phyloP scores from a whole-genome alignment of 2,329 filamentous ascomycete genomes.

The Dothideomycetidae sp. region DNA sequence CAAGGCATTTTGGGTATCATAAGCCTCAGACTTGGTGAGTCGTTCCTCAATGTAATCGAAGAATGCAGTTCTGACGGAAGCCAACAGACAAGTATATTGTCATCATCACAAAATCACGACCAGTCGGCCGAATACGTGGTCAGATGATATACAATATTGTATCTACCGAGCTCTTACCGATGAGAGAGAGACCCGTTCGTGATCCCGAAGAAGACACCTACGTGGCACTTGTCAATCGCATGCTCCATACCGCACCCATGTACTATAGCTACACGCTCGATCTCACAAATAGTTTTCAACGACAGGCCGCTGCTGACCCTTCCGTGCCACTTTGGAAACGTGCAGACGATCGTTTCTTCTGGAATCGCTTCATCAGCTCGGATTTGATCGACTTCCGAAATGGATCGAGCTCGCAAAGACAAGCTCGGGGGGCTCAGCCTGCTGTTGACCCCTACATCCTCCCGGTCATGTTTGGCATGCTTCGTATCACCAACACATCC shows the following conservation, averaged over 20 bases:
- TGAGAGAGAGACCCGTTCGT: constrained; percentile 81
- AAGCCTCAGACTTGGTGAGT: constrained; percentile 73
- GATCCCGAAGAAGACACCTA: constrained; percentile 93
- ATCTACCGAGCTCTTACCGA: constrained; percentile 80
- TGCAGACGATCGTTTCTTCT: constrained; percentile 95
- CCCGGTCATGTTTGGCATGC: constrained; percentile 90
- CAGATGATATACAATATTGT: constrained; percentile 93
- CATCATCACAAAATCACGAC: constrained; percentile 84
- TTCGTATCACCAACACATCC: constrained; percentile 74
- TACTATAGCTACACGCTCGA: constrained; percentile 98
- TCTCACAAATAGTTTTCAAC: constrained; percentile 91
- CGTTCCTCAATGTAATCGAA: no score
- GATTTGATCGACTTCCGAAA: constrained; percentile 82
- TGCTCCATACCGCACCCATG: constrained; percentile 75
- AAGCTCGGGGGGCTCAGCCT: constrained; percentile 54
- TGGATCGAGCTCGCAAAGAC: constrained; percentile 41
- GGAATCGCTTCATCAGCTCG: constrained; percentile 86
- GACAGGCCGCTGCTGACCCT: constrained; percentile 64
- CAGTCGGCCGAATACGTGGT: constrained; percentile 80
- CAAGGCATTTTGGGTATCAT: constrained; percentile 90
- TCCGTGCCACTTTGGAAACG: constrained; percentile 73
- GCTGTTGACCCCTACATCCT: constrained; percentile 83
- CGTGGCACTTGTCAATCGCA: constrained; percentile 62
- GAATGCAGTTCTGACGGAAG: constrained; percentile 10
- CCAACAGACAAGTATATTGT: constrained; percentile 85